Base-by-base conservation (phyloP, 2,329 filamentous ascomycete genomes). In the Calonectria pauciramosa region DNA sequence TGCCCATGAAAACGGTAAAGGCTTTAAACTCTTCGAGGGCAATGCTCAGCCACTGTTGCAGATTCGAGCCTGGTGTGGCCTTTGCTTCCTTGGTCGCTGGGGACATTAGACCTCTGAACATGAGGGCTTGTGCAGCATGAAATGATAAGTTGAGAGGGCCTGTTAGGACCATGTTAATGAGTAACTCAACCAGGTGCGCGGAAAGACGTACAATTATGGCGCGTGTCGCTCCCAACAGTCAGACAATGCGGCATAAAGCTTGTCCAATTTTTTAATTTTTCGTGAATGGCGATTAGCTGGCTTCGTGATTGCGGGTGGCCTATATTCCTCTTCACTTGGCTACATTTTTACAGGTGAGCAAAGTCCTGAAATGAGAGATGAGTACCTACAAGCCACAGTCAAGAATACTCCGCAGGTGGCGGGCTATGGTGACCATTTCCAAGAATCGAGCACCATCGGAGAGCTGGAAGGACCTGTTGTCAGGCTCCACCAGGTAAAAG, bases 41-140 rank as follows among this genome's bases (percentile, higher is more conserved):
- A 0, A 76, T 79, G 5, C 79, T 70, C 23, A 87, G 82, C 82
- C 84, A 85, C 34, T 80, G 80, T 4, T 83, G 81, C 4, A 86
- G 82, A 47, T 82, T 85, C 0, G 85, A 87, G 2, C 79, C 77
- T 0, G 84, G 82, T 1, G 82, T 84, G 0, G 77, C 76, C 38
- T 87, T 88, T 9, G 87, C 84, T 2, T 81, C 82, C 65, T 84
- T 85, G 2, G 86, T 87, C 1, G 87, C 86, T 7, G 87, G 87
- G 18, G 84, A 85, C 86, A 89, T 88, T 1, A 89, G 81, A 0
- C 86, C 87, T 4, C 87, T 83, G 59, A 85, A 86, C 9, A 87
- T 81, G 0, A 89, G 82, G 2, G 85, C 85, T 60, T 87, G 83
- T 3, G 84, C 80, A 32, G 87, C 85, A 41, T 86, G 87, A 66